Evolutionary conservation across 2,329 filamentous ascomycete species (phyloP), one percentile per base, ranked within the genome.

Genomic region (Botrytis paeoniae): DNA sequence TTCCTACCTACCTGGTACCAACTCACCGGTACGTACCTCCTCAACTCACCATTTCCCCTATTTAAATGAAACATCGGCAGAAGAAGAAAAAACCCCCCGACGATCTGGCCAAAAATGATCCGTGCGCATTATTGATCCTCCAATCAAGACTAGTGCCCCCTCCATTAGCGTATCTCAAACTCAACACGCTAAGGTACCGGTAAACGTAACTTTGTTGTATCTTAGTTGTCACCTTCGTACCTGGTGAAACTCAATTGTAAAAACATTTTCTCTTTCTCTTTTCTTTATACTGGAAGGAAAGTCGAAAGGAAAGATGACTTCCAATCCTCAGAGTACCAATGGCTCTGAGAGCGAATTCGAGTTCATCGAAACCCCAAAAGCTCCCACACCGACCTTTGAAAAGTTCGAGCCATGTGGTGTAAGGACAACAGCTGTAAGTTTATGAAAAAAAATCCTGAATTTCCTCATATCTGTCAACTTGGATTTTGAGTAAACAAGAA

Each of bases 281-380:
- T 64, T 69, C 48, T 76, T 68, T 69, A 73, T 39, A 72, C 64
- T 70, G 61, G 20, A 54, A 72, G 72, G 70, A 41, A 41, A 73
- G 54, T 73, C 70, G 75, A 75, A 76, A 76, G 76, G 72, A 70
- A 80, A 77, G 82, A 85, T 79, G 79, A 85, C 86, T 82, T 86
- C 85, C 74, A 85, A 86, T 77, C 79, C 84, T 75, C 81, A 83
- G 77, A 85, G 84, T 79, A 80, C 81, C 78, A 85, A 84, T 80
- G 83, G 84, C 82, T 85, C 83, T 75, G 85, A 85, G 82, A 84
- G 84, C 77, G 83, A 85, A 76, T 92, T 92, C 81, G 89, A 92
- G 82, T 93, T 91, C 81, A 87, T 88, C 80, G 83, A 87, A 78
- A 89, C 87, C 79, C 87, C 87, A 48, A 85, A 85, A 79, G 85